phyloP scores from a whole-genome alignment of 176 grass and related monocot genomes.

The Typha latifolia region DNA sequence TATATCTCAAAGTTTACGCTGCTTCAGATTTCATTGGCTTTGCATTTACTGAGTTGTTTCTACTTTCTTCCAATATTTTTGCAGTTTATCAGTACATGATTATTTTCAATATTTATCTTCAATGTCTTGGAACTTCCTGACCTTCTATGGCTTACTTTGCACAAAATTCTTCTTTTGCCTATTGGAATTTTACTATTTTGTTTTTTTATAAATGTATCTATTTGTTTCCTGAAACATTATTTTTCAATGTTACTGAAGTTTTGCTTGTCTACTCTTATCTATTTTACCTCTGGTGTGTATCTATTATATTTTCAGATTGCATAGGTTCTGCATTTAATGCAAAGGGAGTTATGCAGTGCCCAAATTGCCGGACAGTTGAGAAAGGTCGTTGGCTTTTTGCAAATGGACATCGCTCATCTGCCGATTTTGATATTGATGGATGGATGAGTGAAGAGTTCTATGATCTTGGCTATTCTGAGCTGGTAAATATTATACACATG shows the following conservation, averaged over 20 bases:
- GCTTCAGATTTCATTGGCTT: too few relatives aligned
- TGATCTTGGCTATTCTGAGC: constrained; percentile 50
- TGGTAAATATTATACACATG: constrained; percentile 40
- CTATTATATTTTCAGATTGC: constrained; percentile 54
- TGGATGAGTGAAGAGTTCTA: constrained; percentile 71
- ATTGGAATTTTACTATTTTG: too few relatives aligned
- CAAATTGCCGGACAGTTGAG: constrained; percentile 84
- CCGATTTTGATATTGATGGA: constrained; percentile 64
- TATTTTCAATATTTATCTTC: too few relatives aligned
- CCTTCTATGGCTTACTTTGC: too few relatives aligned
- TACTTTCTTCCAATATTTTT: too few relatives aligned
- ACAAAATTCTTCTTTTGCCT: too few relatives aligned
- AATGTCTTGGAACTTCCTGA: too few relatives aligned
- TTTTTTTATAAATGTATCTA: too few relatives aligned
- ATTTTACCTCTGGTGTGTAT: background rate
- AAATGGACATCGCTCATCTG: constrained; percentile 11
- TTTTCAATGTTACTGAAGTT: background rate
- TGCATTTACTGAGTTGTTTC: too few relatives aligned
- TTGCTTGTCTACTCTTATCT: background rate
- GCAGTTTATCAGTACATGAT: too few relatives aligned
- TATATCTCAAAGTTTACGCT: too few relatives aligned
- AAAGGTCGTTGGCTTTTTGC: constrained; percentile 78
- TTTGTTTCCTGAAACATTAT: too few relatives aligned
- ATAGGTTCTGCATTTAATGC: constrained; percentile 99
- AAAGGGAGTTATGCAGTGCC: constrained; percentile 90